Evolutionary conservation across 768 basidiomycete species (phyloP), one percentile per base, ranked within the genome.

Genomic region (Boletus pseudopeckii): DNA sequence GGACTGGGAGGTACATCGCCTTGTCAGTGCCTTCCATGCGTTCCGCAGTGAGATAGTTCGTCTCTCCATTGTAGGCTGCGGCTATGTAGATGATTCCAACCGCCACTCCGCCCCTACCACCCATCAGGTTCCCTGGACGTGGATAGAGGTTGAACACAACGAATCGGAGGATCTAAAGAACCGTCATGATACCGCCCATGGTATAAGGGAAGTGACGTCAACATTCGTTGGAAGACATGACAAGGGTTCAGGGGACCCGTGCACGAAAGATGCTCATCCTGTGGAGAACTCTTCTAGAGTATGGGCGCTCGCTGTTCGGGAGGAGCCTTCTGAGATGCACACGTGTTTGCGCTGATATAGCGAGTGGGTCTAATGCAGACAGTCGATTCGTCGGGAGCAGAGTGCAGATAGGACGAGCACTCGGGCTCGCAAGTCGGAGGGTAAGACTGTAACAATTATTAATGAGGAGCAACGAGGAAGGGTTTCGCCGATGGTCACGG

Each of bases 111-210:
- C 88, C 86, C 37, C 71, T 67, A 10, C 88, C 88, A 54, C 84
- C 82, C 75, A 88, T 83, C 38, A 88, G 79, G 64, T 79, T 89
- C 56, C 86, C 84, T 0, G 88, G 88, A 54, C 81, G 77, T 71
- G n/a, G n/a, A n/a, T n/a, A n/a, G n/a, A n/a, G n/a, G n/a, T n/a
- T n/a, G 74, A 91, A 90, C 41, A 81, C 65, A 69, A 85, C 80
- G 72, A 85, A 84, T 22, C 85, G 84, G 24, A 85, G n/a, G 64
- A 73, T 58, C 75, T 80, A 88, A 39, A 87, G 71, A 38, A 84
- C 14, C 51, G 89, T 71, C 71, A 86, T 88, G 38, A 89, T 63
- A 0, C 82, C 86, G 6, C 88, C 87, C 80, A 90, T 82, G 11
- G 80, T 70, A 32, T 32, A 4, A 9, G 30, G 30, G 10, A 32